phyloP scores from a whole-genome alignment of 371 early-diverging fungal species.

The Mortierella polycephala region DNA sequence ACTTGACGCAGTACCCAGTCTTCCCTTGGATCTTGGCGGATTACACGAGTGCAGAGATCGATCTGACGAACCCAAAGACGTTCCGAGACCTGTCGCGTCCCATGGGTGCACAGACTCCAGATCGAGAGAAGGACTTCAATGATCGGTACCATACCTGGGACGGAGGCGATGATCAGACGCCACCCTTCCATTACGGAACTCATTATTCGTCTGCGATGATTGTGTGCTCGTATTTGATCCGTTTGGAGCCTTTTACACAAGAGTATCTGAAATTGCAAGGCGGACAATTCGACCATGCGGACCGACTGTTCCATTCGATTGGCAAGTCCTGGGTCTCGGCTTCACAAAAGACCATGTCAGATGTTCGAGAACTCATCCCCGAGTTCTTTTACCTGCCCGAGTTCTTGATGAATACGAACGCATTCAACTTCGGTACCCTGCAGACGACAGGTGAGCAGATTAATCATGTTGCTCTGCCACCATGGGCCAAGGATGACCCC shows the following conservation, averaged over 20 bases:
- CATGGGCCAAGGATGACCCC: slow-evolving; percentile 88
- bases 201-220: slow-evolving; percentile 92
- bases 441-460: slow-evolving; percentile 82
- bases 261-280: slow-evolving; percentile 83
- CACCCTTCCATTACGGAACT: slow-evolving; percentile 89
- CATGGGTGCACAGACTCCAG: slow-evolving; percentile 84
- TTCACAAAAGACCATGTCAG: slow-evolving; percentile 79
- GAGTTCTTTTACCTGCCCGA: slow-evolving; percentile 93
- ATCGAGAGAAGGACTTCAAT: slow-evolving; percentile 66
- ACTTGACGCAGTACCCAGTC: slow-evolving; percentile 77
- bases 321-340: slow-evolving; percentile 77
- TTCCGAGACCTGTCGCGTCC: slow-evolving; percentile 89
- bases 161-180: slow-evolving; percentile 75
- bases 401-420: slow-evolving; percentile 84
- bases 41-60: slow-evolving; percentile 74
- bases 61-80: slow-evolving; percentile 72
- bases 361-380: slow-evolving; percentile 90
- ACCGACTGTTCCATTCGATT: slow-evolving; percentile 73
- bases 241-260: slow-evolving; percentile 88
- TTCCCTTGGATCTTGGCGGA: slow-evolving; percentile 83
- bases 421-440: slow-evolving; percentile 80
- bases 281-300: slow-evolving; percentile 91
- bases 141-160: slow-evolving; percentile 62
- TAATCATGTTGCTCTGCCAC: slow-evolving; percentile 81
- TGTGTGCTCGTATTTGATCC: slow-evolving; percentile 84